Base-by-base conservation (phyloP, 73 alveolate species). In the Paramecium pentaurelia region DNA sequence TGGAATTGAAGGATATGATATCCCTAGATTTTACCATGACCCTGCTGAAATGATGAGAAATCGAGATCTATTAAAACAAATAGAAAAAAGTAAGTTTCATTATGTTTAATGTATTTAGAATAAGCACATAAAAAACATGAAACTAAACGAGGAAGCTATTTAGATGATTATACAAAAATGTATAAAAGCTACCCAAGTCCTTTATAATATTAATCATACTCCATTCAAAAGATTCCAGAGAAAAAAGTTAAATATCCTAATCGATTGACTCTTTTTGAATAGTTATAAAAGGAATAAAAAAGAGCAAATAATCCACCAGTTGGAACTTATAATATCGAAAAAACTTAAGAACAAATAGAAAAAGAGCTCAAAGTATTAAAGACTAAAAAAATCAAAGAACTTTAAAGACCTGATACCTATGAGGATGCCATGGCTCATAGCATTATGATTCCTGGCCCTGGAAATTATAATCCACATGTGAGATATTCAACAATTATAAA, bases 401-500 rank as follows among this genome's bases (percentile, higher is more conserved):
- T 27, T 3, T 30, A 80, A 20, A 80, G 91, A 44, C 71, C 71
- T 25, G 34, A 42, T 25, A 32, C 75, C 1, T 45, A 27, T 42
- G 91, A 80, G 27, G 58, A 80, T 47, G 91, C 47, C 0, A 49
- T 49, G 75, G 91, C 75, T 18, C 73, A 44, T 7, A 45, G 75
- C n/a, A 40, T 80, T 12, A 49, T 45, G 71, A 54, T 49, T 80
- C 91, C 91, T 16, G 91, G 91, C 10, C 91, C 91, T 11, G 91
- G 91, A 42, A 47, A 40, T 42, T 80, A 80, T 25, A 80, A 80
- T 47, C 91, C 91, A 45, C 91, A 80, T 80, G 91, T 80, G 70
- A 54, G 70, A 40, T 32, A 32, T 73, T 6, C 58, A 18, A 27
- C 32, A 9, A 80, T 80, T 14, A 80, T 25, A 22, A 8, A 44